Evolutionary conservation across 2,329 filamentous ascomycete genomes (phyloP), one percentile per base, ranked within the genome.

Genomic region (Metarhizium robertsii): DNA sequence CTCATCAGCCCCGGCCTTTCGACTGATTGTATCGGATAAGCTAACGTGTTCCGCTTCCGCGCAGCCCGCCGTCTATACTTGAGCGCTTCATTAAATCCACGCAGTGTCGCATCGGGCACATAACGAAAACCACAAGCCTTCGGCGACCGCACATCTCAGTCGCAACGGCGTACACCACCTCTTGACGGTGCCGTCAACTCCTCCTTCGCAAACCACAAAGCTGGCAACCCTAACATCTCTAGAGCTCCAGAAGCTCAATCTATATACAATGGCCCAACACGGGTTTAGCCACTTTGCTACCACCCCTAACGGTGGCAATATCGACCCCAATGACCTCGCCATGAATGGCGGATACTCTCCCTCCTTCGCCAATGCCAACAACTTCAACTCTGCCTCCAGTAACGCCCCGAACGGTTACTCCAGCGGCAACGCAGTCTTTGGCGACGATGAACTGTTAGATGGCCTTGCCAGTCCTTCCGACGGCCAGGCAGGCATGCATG

Each of bases 371-470:
- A 78, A 66, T 56, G 66, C 63, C 53, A 71, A 67, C 54, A 79
- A 81, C 55, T 79, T 79, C 63, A 84, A 86, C 69, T 74, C 78
- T n/a, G 74, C 73, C 60, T 73, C 74, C 29, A 76, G 71, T 65
- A 86, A 81, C 66, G 76, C 85, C 61, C 79, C 81, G 36, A 85
- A 84, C 56, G 86, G 82, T 68, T 96, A 91, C 74, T 86, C 87
- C 49, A 85, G 85, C 62, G 87, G 87, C 57, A 87, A 86, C 58
- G 87, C 89, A 11, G 80, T 87, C 45, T 92, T 96, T 61, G 86
- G 84, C 59, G 92, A 96, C 61, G 92, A 96, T 60, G 92, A 96
- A 67, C 78, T 97, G 50, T 79, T 92, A 50, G 92, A 96, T 61
- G 81, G 81, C 40, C 77, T 92, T 8, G 79, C 73, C 47, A 79